phyloP scores from a whole-genome alignment of 2,329 filamentous ascomycete species.

The Orbilia blumenaviensis region DNA sequence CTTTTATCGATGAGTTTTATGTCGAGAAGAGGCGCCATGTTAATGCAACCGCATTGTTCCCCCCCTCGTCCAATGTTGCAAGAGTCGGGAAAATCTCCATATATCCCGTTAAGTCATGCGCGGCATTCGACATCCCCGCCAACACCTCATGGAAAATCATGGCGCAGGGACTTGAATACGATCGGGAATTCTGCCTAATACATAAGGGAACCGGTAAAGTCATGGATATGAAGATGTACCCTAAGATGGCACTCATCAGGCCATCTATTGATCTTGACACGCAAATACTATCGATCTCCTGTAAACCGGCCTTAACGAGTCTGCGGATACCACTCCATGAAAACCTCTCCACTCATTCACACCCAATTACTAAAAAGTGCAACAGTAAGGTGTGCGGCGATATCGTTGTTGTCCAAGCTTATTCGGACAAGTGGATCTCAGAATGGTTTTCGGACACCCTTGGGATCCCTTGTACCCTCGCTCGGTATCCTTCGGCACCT shows the following conservation, averaged over 20 bases:
- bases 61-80: slow-evolving; percentile 53
- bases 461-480: slow-evolving; percentile 81
- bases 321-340: slow-evolving; percentile 56
- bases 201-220: slow-evolving; percentile 85
- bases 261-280: slow-evolving; percentile 76
- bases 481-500: slow-evolving; percentile 77
- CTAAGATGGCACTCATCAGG: slow-evolving; percentile 83
- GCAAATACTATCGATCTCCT: slow-evolving; percentile 72
- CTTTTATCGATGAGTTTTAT: slow-evolving; percentile 77
- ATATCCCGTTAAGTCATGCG: slow-evolving; percentile 89
- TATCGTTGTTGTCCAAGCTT: slow-evolving; percentile 74
- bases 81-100: slow-evolving; percentile 40
- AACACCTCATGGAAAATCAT: slow-evolving; percentile 77
- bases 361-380: slow-evolving; percentile 58
- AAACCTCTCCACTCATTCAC: slow-evolving; percentile 60
- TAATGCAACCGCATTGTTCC: slow-evolving; percentile 6
- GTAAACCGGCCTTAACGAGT: slow-evolving; percentile 58
- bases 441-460: slow-evolving; percentile 80
- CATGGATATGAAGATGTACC: slow-evolving; percentile 78
- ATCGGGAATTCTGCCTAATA: slow-evolving; percentile 94
- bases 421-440: slow-evolving; percentile 72
- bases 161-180: slow-evolving; percentile 87
- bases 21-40: slow-evolving; percentile 59
- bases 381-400: slow-evolving; percentile 77
- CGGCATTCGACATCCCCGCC: slow-evolving; percentile 75